Conservation (phyloP, 805 yeast species). For the Cyberlindnera maclurae region DNA sequence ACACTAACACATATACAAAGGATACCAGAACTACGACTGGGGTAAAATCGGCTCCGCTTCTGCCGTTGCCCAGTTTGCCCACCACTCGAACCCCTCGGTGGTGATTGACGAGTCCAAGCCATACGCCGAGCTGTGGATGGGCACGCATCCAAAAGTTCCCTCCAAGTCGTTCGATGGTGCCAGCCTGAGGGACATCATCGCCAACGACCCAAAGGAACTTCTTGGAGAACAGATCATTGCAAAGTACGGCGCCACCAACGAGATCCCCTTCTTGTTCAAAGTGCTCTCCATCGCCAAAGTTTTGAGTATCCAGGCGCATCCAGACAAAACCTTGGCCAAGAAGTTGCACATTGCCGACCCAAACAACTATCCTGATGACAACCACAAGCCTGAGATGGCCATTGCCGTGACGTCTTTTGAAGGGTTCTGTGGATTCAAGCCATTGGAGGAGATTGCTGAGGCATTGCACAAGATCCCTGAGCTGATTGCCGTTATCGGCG, state of each 20-base stretch:
- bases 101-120: conserved; percentile 69
- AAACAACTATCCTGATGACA: conserved; percentile 91
- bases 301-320: conserved; percentile 94
- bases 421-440: conserved; percentile 97
- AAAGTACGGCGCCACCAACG: conserved; percentile 62
- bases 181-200: conserved; percentile 61
- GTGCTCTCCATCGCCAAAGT: conserved; percentile 91
- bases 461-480: conserved; percentile 73
- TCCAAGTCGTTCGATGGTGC: conserved; percentile 49
- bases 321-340: conserved; percentile 80
- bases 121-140: conserved; percentile 99
- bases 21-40: conserved; percentile 81
- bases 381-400: conserved; percentile 99
- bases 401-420: conserved; percentile 93
- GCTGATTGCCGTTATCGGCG: conserved; percentile 63
- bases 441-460: conserved; percentile 66
- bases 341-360: conserved; percentile 79
- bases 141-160: conserved; percentile 92
- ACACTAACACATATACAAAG: no score
- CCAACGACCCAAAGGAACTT: conserved; percentile 46
- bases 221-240: conserved; percentile 53
- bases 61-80: conserved; percentile 85
- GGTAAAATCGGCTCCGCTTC: conserved; percentile 79
- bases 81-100: conserved; percentile 55
- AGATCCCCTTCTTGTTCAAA: conserved; percentile 88